Base-by-base conservation (phyloP, 2,329 filamentous ascomycete species). In the Hypoxylon sp. region DNA sequence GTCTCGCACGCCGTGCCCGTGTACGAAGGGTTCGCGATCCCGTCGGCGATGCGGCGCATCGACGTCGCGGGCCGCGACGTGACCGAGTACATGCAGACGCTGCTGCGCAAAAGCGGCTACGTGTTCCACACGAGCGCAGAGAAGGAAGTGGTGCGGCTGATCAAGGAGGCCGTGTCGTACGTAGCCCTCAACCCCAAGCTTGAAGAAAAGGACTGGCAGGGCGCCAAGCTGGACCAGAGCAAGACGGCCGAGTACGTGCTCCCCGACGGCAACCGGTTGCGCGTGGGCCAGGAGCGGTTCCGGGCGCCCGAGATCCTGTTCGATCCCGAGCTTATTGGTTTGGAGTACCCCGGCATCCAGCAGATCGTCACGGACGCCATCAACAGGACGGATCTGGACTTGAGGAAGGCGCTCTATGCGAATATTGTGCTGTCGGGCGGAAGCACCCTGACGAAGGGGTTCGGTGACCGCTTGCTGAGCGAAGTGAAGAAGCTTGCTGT, bases 361-460 rank as follows among this genome's bases (percentile, higher is more conserved):
- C 96, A 99, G 81, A 98, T 99, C 69, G 93, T 99, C 36, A 94
- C 98, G 60, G 96, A 99, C 78, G 90, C 96, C 57, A 99, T 99
- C 80, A 94, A 91, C 79, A 89, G 95, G 71, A 98, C 95, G 28
- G 96, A 99, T 80, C 90, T 99, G 80, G 96, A 99, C 82, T 87
- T 99, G 60, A 91, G 96, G 72, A 98, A 98, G 80, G 89, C 93
- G 17, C 86, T 99, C 21, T 99, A 96, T 80, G 93, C 93, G 79
- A 99, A 98, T 82, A 98, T 99, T 78, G 95, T 99, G 67, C 88
- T 99, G 43, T 98, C 95, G 0, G 96, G 96, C 69, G 96, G 96
- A 59, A 97, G 94, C 76, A 99, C 96, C 25, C 85, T 99, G 78
- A 98, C 94, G 74, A 98, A 96, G 83, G 96, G 96, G 48, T 99